Evolutionary conservation across 2,329 filamentous ascomycete genomes (phyloP).

Genomic region (Aspergillus melleus): DNA sequence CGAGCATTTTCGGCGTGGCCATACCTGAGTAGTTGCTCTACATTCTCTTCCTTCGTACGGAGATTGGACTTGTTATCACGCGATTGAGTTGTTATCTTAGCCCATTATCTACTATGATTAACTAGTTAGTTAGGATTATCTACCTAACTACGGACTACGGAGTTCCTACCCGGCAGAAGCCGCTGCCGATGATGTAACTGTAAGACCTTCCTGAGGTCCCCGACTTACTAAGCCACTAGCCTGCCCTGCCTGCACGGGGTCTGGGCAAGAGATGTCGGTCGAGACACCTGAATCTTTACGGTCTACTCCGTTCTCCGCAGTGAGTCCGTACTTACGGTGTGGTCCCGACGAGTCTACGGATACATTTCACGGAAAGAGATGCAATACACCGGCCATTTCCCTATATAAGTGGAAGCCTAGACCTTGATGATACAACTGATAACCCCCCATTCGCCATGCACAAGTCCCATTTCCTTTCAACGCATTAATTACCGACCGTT

Average conservation of each 20-base stretch:
- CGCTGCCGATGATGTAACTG: constrained; percentile 10
- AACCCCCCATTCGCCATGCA: constrained; percentile 24
- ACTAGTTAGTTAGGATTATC: background rate
- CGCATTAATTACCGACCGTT: constrained; percentile 5
- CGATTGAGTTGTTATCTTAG: background rate
- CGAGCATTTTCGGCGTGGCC: no score
- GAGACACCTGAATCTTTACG: no score
- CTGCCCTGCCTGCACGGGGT: background rate
- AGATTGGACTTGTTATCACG: background rate
- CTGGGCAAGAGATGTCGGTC: background rate
- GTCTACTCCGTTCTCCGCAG: no score
- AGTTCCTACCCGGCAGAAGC: background rate
- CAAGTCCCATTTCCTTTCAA: constrained; percentile 14
- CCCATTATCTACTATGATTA: background rate
- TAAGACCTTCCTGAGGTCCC: constrained; percentile 4
- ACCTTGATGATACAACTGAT: constrained; percentile 33
- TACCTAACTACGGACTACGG: background rate
- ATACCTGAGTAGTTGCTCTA: no score
- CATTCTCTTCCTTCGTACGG: background rate
- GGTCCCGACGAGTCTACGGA: background rate
- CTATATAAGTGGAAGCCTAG: constrained; percentile 18
- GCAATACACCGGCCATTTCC: constrained; percentile 13
- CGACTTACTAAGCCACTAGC: background rate
- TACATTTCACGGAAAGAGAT: background rate
- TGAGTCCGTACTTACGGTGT: no score